These are phyloP conservation scores for Mortierella antarctica DNA, from an alignment of 192 early-diverging fungal species.

Conservation along the genomic window DNA sequence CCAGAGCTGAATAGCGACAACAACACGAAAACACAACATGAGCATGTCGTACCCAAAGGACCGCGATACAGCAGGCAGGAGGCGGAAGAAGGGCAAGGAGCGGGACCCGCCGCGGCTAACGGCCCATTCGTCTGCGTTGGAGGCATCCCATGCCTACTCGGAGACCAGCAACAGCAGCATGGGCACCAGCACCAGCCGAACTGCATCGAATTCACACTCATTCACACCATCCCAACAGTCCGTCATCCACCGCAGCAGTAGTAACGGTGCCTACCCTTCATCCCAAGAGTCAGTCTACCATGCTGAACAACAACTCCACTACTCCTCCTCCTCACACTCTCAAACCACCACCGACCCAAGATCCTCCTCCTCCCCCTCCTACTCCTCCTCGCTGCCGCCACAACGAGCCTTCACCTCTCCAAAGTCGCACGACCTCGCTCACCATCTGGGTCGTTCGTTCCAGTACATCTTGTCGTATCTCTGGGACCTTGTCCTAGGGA, in stretches of 20 bases:
- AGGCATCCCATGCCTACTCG: background rate
- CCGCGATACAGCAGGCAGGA: background rate
- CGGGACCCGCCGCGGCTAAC: background rate
- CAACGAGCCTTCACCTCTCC: too few species aligned
- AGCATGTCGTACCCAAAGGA: background rate
- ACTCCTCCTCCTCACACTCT: too few species aligned
- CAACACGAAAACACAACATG: background rate
- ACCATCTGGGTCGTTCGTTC: slow-evolving; percentile 16
- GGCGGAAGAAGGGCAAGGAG: slow-evolving; percentile 2
- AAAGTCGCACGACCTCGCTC: slow-evolving; percentile 6
- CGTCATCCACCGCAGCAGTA: background rate
- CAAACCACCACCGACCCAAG: too few species aligned
- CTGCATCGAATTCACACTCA: background rate
- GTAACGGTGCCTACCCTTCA: background rate
- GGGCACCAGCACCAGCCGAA: background rate
- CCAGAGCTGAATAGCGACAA: background rate
- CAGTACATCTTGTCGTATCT: slow-evolving; percentile 18
- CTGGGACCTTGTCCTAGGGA: slow-evolving; percentile 15
- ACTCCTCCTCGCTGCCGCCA: background rate
- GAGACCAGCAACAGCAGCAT: background rate
- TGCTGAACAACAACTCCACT: too few species aligned
- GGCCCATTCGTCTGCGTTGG: too few species aligned
- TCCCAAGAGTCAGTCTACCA: too few species aligned
- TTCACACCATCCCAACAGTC: background rate
- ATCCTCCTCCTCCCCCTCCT: too few species aligned